Evolutionary conservation across 2,329 filamentous ascomycete genomes (phyloP), one percentile per base, ranked within the genome.

Genomic region (Talaromyces pinophilus): DNA sequence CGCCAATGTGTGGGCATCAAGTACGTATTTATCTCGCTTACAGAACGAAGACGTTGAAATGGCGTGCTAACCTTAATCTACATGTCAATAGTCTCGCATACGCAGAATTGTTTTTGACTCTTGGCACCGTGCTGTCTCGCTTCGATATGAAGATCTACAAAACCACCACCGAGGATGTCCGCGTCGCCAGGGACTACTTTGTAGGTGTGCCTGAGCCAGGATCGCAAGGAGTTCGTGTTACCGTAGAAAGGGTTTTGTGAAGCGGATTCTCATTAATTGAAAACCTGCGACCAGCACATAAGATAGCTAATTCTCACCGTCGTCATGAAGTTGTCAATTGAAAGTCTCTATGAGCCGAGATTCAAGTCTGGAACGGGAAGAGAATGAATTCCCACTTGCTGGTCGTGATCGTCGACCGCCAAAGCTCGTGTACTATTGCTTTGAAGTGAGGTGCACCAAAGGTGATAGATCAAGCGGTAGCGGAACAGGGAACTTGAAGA

Each of bases 1-100:
- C 72, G 82, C 25, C 78, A 79, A 71, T 85, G 83, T 67, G 73
- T 82, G 13, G 83, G 83, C 17, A 80, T 81, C 54, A 81, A 83
- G 74, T 66, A 59, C 5, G 42, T 46, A 57, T 35, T 15, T 22
- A 15, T 15, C 11, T 19, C 38, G 13, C 19, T 15, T 38, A 25
- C 15, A 25, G n/a, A 52, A 11, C 13, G 19, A 44, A 8, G 25
- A 40, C 33, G 7, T 30, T 28, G 22, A n/a, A 6, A 35, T 50
- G 35, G 40, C 13, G 13, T 25, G 22, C 61, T 52, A 7, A 59
- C 48, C 17, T 42, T 64, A 17, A 28, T 15, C 10, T 22, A 13
- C 28, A 33, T 52, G 19, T 17, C 2, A 40, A 17, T 6, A 78
- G 76, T 35, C 72, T 78, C 2, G 77, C 77, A 0, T 71, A 73